phyloP scores from a whole-genome alignment of 1,284 basidiomycete species.

The Inonotus obliquus region DNA sequence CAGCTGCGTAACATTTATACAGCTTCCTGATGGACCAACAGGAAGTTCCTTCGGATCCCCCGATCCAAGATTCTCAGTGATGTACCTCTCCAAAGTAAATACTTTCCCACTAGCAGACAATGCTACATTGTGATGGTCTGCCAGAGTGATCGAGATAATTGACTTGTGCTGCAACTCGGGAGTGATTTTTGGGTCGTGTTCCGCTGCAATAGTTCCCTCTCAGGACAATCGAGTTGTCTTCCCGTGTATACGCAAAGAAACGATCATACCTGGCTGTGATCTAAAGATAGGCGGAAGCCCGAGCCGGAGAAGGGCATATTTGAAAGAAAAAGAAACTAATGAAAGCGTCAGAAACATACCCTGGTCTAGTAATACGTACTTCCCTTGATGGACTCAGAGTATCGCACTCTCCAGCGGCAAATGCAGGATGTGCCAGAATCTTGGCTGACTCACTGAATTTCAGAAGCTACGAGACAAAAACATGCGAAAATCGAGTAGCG shows the following conservation, averaged over 20 bases:
- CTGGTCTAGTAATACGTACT: conserved; percentile 68
- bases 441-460: conserved; percentile 61
- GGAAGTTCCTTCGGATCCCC: conserved; percentile 58
- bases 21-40: conserved; percentile 59
- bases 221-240: conserved; percentile 57
- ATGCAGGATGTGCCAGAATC: conserved; percentile 41
- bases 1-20: conserved; percentile 59
- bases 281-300: conserved; percentile 38
- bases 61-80: conserved; percentile 76
- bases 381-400: conserved; percentile 36
- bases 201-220: conserved; percentile 46
- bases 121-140: conserved; percentile 88
- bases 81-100: conserved; percentile 81
- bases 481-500: conserved; percentile 28
- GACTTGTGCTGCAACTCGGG: conserved; percentile 66
- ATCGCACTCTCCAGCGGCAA: conserved; percentile 30
- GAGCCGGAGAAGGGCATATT: conserved; percentile 5
- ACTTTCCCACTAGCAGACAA: conserved; percentile 75
- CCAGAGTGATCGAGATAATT: conserved; percentile 81
- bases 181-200: conserved; percentile 52
- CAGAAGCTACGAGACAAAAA: conserved; percentile 42
- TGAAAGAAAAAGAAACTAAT: background rate
- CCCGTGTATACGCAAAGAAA: conserved; percentile 80
- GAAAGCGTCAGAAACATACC: conserved; percentile 38
- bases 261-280: conserved; percentile 80